Percentiles rank a stretch among this genome's conserved stretches.
These are phyloP conservation scores for Ceratocystis cacaofunesta DNA, from an alignment of 2,329 filamentous ascomycete species.

Conservation along the genomic window DNA sequence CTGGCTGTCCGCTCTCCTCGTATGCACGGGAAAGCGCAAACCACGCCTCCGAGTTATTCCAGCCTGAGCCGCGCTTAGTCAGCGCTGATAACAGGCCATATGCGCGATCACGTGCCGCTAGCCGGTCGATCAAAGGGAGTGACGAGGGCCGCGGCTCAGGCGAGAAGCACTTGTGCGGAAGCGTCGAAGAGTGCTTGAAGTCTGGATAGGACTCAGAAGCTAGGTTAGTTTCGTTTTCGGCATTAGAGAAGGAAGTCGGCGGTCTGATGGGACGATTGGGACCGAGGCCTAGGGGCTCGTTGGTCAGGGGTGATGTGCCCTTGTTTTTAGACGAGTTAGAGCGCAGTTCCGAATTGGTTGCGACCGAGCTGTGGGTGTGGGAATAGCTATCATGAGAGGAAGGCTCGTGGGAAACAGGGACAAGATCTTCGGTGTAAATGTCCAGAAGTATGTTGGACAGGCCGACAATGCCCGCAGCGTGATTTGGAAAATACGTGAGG, in stretches of 20 bases:
- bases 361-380: constrained; percentile 25
- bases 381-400: not conserved
- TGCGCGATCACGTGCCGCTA: constrained; percentile 82
- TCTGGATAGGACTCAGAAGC: constrained; percentile 18
- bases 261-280: constrained; percentile 12
- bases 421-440: constrained; percentile 56
- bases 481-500: constrained; percentile 63
- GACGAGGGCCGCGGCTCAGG: constrained; percentile 43
- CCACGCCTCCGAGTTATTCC: constrained; percentile 92
- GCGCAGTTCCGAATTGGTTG: not conserved
- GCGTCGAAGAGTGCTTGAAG: constrained; percentile 14
- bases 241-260: not conserved
- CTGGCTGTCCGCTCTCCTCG: constrained; percentile 69
- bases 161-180: constrained; percentile 29
- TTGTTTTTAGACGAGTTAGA: not conserved
- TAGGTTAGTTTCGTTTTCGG: constrained; percentile 9
- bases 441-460: constrained; percentile 77
- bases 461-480: constrained; percentile 64
- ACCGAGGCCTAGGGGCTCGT: constrained; percentile 14
- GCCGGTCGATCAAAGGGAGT: constrained; percentile 59
- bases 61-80: constrained; percentile 72
- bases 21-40: constrained; percentile 74
- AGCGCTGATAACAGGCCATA: constrained; percentile 68
- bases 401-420: constrained; percentile 28
- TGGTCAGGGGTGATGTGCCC: not conserved